These are phyloP conservation scores for Tulasnella calospora DNA, from an alignment of 768 basidiomycete genomes.

Conservation along the genomic window DNA sequence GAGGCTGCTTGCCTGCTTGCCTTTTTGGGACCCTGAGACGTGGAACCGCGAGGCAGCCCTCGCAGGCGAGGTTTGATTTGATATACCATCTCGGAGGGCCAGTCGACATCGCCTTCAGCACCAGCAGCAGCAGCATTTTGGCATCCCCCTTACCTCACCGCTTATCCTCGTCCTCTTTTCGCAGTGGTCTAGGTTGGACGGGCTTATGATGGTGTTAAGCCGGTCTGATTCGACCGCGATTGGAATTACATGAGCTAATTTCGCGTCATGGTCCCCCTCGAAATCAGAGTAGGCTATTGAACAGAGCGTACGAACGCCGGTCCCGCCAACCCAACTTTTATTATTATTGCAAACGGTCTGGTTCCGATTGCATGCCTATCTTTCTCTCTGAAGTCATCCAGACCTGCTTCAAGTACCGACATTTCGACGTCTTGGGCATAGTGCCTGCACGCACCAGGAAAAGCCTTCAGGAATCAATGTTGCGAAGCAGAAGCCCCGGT, in stretches of 20 bases:
- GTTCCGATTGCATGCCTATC: background rate
- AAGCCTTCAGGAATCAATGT: background rate
- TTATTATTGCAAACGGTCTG: background rate
- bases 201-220: background rate
- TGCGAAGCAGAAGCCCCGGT: background rate
- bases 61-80: background rate
- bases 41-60: background rate
- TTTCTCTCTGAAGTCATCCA: background rate
- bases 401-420: background rate
- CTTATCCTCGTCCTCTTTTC: background rate
- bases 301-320: background rate
- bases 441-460: background rate
- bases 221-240: background rate
- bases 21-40: background rate
- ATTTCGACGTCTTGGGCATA: background rate
- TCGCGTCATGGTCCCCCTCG: background rate
- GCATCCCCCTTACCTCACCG: background rate
- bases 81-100: background rate
- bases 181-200: background rate
- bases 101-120: background rate
- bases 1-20: background rate
- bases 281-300: background rate
- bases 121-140: background rate
- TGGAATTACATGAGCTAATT: background rate
- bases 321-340: background rate